Percentiles rank a stretch among this genome's conserved stretches.
phyloP scores from a whole-genome alignment of 2,329 filamentous ascomycete species.

The Pseudogymnoascus sp. region DNA sequence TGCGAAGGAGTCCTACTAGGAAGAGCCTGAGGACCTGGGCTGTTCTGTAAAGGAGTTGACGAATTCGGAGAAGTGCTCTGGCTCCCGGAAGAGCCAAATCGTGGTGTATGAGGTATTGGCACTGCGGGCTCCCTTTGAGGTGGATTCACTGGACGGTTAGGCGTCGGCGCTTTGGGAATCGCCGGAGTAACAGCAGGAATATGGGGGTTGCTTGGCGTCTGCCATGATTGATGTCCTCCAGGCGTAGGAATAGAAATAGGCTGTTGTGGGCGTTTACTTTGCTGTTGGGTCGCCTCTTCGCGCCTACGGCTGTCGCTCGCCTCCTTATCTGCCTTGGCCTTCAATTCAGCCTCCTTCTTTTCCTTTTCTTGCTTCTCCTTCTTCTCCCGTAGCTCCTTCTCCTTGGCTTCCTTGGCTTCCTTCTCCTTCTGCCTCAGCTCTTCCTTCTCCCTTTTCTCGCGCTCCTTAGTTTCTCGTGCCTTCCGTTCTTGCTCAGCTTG shows the following conservation, averaged over 20 bases:
- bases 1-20: conserved; percentile 49
- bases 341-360: conserved; percentile 50
- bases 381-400: conserved; percentile 46
- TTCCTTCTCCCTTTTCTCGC: conserved; percentile 76
- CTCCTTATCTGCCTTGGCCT: conserved; percentile 35
- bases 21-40: conserved; percentile 54
- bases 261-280: conserved; percentile 33
- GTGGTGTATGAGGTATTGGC: conserved; percentile 61
- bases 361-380: conserved; percentile 50
- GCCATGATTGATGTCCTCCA: conserved; percentile 51
- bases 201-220: conserved; percentile 62
- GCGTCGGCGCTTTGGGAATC: conserved; percentile 73
- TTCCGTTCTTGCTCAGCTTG: conserved; percentile 83
- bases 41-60: conserved; percentile 55
- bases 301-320: conserved; percentile 42
- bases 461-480: conserved; percentile 67
- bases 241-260: conserved; percentile 38
- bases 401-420: conserved; percentile 62
- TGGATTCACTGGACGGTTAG: conserved; percentile 62
- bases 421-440: conserved; percentile 74
- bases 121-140: conserved; percentile 65
- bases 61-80: conserved; percentile 53
- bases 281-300: conserved; percentile 36
- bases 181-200: conserved; percentile 71
- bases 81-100: conserved; percentile 47